A percentile compares a stretch with the other conserved stretches of the same genome.
These are phyloP conservation scores for Lunasporangiospora selenospora DNA, from an alignment of 192 early-diverging fungal genomes.

Conservation along the genomic window DNA sequence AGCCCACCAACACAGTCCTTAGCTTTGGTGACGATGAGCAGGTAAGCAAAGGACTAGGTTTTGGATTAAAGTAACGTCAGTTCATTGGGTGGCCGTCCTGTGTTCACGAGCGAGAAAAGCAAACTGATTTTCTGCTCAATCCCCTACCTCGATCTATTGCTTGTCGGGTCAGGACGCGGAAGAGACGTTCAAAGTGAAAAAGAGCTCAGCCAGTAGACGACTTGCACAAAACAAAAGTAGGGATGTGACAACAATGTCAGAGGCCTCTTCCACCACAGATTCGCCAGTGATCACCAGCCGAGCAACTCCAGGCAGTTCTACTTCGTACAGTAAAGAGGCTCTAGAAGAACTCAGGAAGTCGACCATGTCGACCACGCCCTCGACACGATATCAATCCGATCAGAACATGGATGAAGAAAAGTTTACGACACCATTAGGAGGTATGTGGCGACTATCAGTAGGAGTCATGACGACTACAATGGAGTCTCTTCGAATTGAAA, in stretches of 20 bases:
- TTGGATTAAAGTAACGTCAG: no score
- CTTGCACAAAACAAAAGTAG: constrained; percentile 23
- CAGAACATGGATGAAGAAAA: constrained; percentile 49
- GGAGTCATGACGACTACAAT: no score
- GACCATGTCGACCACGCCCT: constrained; percentile 40
- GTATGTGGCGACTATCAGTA: constrained; percentile 5
- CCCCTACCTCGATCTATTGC: no score
- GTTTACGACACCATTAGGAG: constrained; percentile 50
- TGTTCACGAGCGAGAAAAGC: no score
- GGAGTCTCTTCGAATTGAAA: no score
- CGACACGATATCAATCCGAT: constrained; percentile 17
- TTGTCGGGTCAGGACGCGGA: constrained; percentile 48
- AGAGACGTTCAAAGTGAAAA: constrained; percentile 55
- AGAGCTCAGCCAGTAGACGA: constrained; percentile 49
- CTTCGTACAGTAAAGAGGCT: constrained; percentile 46
- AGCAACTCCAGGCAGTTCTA: constrained; percentile 27
- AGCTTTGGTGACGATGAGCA: constrained; percentile 44
- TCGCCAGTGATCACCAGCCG: constrained; percentile 11
- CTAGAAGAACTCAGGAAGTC: constrained; percentile 42
- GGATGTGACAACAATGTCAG: constrained; percentile 15
- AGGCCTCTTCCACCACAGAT: neutral
- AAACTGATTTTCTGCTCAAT: no score
- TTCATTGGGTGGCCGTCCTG: no score
- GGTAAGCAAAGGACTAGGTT: no score
- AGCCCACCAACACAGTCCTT: constrained; percentile 10